A percentile compares a stretch with the other conserved stretches of the same genome.
Conservation (phyloP, 345 rosid genomes). For the Noccaea bulbosa region DNA sequence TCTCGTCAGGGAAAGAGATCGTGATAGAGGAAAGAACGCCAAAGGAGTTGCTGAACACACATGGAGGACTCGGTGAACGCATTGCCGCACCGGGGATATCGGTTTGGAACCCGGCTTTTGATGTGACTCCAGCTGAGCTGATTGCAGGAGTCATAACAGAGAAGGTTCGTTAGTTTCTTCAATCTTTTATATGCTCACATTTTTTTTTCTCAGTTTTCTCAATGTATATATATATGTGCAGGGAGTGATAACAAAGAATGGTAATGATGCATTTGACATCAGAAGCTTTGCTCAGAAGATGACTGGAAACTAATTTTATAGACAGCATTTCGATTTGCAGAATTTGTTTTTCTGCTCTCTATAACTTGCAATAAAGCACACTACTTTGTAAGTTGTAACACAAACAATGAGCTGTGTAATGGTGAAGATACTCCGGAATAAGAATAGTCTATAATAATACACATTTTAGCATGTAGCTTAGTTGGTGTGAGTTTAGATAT, state of each 20-base stretch:
- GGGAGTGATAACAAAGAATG: constrained; percentile 75
- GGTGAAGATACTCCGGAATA: not conserved
- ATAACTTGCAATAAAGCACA: constrained; percentile 2
- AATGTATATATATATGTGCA: constrained; percentile 33
- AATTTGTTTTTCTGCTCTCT: not conserved
- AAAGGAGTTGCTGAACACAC: constrained; percentile 70
- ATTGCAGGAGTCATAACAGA: constrained; percentile 84
- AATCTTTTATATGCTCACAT: not conserved
- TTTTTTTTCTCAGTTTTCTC: not conserved
- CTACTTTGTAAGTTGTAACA: not conserved
- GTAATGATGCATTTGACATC: constrained; percentile 56
- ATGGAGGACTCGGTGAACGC: constrained; percentile 95
- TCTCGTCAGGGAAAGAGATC: constrained; percentile 75
- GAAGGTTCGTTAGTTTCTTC: constrained; percentile 53
- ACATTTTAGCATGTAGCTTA: not conserved
- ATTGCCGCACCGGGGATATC: constrained; percentile 90
- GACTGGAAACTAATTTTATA: constrained; percentile 9
- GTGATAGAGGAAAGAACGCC: constrained; percentile 83
- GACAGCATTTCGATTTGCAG: not conserved
- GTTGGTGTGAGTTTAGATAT: not conserved
- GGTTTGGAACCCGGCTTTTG: constrained; percentile 98
- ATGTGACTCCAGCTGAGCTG: constrained; percentile 83
- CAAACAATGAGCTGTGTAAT: constrained; percentile 4
- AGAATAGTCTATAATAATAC: not conserved
- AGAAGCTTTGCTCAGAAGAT: constrained; percentile 52